Base-by-base conservation (phyloP, 495 filamentous ascomycete genomes). In the Trichocladium antarcticum region DNA sequence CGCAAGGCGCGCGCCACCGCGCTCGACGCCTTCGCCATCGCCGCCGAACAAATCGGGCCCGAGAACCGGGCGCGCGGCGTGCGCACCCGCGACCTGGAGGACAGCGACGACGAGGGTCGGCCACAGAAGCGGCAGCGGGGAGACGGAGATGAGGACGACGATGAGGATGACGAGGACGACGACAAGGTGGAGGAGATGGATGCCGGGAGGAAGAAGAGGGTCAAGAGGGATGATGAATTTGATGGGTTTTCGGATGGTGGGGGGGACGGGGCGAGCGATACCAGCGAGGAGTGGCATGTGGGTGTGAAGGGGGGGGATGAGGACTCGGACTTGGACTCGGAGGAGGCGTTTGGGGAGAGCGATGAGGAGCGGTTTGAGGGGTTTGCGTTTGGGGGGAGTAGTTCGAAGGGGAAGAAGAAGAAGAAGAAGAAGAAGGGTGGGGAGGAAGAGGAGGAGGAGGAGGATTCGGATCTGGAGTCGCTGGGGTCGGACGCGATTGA, bases 321-420 rank as follows among this genome's bases (percentile, higher is more conserved):
- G 44, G 87, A 90, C 51, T 83, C 78, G 24, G 88, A 93, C 51
- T 69, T 97, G 41, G 88, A 97, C 61, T 88, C 83, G 53, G 90
- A 96, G 50, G 90, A 95, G 60, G 90, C 90, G 28, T 84, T 96
- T 73, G 90, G 89, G 8, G 82, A 82, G 49, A 89, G 85, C 54
- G 87, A 94, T 57, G 81, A 89, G 63, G 87, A 94, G 57, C 70
- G 72, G 52, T 92, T 92, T 56, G 82, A 84, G 35, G 81, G 78
- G 7, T 90, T 77, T 64, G 70, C 76, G 3, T 94, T 94, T 57
- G 69, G 79, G 2, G 84, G 82, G 36, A 85, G 78, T 54, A 79
- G 66, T 47, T 77, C 74, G 48, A 68, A 61, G 44, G 66, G 60
- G 46, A 57, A 57, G 35, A 57, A 55, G 53, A 50, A 57, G 9